Percentiles rank a stretch among this genome's conserved stretches.
Evolutionary conservation across 1,284 basidiomycete genomes (phyloP).

Genomic region (Irpex lacteus): DNA sequence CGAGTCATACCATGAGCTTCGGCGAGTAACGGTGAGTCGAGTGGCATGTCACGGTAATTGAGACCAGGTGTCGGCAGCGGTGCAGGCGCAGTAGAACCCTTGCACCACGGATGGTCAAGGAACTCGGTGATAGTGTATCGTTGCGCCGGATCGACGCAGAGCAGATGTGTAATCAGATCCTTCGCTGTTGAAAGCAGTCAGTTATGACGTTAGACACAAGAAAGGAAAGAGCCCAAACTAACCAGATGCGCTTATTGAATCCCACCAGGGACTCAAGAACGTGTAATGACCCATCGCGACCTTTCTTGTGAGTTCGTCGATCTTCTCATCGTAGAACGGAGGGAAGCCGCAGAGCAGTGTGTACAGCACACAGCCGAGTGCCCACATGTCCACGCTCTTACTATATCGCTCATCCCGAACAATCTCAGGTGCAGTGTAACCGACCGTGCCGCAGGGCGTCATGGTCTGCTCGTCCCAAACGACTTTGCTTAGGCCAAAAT

Average conservation of each 20-base stretch:
- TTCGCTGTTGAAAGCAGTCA: slow-evolving; percentile 58
- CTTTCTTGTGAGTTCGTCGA: slow-evolving; percentile 97
- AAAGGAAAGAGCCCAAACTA: slow-evolving; percentile 21
- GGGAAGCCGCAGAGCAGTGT: slow-evolving; percentile 98
- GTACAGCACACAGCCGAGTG: slow-evolving; percentile 96
- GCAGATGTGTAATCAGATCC: slow-evolving; percentile 91
- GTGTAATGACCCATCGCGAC: slow-evolving; percentile 98
- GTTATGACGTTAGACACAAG: background rate
- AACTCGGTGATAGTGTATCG: slow-evolving; percentile 99
- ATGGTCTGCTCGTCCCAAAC: slow-evolving; percentile 99
- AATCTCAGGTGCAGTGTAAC: slow-evolving; percentile 99
- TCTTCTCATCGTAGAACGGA: slow-evolving; percentile 99
- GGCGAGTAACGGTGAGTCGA: slow-evolving; percentile 91
- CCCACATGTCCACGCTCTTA: slow-evolving; percentile 99
- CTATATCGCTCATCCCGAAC: slow-evolving; percentile 99
- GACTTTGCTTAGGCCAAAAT: slow-evolving; percentile 97
- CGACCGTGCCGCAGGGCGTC: slow-evolving; percentile 99
- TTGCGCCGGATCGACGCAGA: slow-evolving; percentile 94
- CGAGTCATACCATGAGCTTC: slow-evolving; percentile 76
- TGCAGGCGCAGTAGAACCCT: slow-evolving; percentile 58
- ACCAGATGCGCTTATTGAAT: slow-evolving; percentile 87
- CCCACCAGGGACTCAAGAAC: slow-evolving; percentile 99
- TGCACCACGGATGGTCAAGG: slow-evolving; percentile 95
- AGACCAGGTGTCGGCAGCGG: slow-evolving; percentile 61
- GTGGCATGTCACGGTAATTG: slow-evolving; percentile 48